Evolutionary conservation across 2,329 filamentous ascomycete genomes (phyloP), one percentile per base, ranked within the genome.

Genomic region (Scedosporium boydii): DNA sequence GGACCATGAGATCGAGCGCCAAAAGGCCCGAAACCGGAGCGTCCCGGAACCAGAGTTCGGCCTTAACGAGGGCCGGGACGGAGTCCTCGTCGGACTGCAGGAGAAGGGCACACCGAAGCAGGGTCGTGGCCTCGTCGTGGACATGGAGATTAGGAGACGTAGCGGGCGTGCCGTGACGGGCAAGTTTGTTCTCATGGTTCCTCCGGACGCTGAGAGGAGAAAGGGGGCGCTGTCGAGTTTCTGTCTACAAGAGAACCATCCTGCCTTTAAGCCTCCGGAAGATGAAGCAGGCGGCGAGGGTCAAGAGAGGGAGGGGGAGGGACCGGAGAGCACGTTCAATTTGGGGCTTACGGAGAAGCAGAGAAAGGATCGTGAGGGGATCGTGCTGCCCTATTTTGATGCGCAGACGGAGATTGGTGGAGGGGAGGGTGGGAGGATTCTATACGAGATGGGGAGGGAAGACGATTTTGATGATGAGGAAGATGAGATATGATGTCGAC

Each of bases 381-480:
- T 99, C 7, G 90, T 98, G 48, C 73, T 98, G 73, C 95, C 95
- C 16, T 98, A 99, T 73, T 97, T 96, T 75, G 95, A 99, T 78
- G 95, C 95, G 26, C 95, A 99, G 80, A 90, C 86, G 61, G 88
- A 88, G 58, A 82, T 86, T 60, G 88, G 87, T 1, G 82, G 85
- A 0, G 93, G 93, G 0, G 91, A 96, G 69, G 93, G 95, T 4
- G 95, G 95, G 0, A 83, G 93, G 64, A 99, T 99, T 67, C 72
- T 99, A 70, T 99, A 99, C 73, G 93, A 98, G 68, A 96, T 98
- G 90, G 93, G 93, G 1, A 84, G 87, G 65, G 95, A 98, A 77
- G 95, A 99, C 74, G 92, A 98, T 72, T 98, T 97, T 76, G 93
- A 96, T 68, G 93, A 96, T 64, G 92, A 96, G 70, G 92, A 97